A percentile compares a stretch with the other conserved stretches of the same genome.
These are phyloP conservation scores for Aureobasidium pullulans DNA, from an alignment of 2,329 filamentous ascomycete species.

Conservation along the genomic window DNA sequence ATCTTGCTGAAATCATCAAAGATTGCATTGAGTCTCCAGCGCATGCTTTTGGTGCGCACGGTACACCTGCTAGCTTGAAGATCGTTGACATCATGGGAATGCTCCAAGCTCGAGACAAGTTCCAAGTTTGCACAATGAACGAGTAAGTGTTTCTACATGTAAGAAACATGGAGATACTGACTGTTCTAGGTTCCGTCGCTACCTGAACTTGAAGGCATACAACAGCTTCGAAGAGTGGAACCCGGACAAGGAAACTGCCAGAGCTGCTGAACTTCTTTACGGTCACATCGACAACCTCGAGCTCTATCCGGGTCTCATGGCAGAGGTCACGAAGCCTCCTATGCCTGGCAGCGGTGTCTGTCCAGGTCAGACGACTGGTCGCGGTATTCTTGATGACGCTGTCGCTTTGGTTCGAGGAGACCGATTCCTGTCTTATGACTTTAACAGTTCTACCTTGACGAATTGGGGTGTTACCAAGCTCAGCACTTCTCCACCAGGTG, in stretches of 20 bases:
- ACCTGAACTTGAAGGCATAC: conserved; percentile 31
- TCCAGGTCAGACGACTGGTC: conserved; percentile 38
- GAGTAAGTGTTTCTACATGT: conserved; percentile 30
- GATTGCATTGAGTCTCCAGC: conserved; percentile 42
- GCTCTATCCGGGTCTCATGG: conserved; percentile 51
- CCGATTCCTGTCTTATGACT: conserved; percentile 41
- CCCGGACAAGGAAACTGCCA: conserved; percentile 30
- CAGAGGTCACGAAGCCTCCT: conserved; percentile 48
- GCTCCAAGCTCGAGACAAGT: conserved; percentile 38
- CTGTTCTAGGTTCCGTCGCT: conserved; percentile 26
- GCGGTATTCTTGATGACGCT: conserved; percentile 43
- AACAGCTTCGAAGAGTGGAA: conserved; percentile 30
- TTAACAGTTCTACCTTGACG: conserved; percentile 42
- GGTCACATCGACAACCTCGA: conserved; percentile 48
- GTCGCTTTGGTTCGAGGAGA: conserved; percentile 41
- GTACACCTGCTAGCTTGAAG: conserved; percentile 40
- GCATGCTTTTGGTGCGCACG: conserved; percentile 44
- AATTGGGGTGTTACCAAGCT: conserved; percentile 46
- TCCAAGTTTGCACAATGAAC: conserved; percentile 47
- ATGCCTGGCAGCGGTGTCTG: conserved; percentile 42
- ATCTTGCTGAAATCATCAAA: conserved; percentile 40
- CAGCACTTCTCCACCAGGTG: conserved; percentile 29
- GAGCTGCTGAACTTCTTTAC: conserved; percentile 40
- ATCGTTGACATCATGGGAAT: conserved; percentile 44
- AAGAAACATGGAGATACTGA: neutral